Conservation (phyloP, 805 yeast species). For the Scheffersomyces stipitis region DNA sequence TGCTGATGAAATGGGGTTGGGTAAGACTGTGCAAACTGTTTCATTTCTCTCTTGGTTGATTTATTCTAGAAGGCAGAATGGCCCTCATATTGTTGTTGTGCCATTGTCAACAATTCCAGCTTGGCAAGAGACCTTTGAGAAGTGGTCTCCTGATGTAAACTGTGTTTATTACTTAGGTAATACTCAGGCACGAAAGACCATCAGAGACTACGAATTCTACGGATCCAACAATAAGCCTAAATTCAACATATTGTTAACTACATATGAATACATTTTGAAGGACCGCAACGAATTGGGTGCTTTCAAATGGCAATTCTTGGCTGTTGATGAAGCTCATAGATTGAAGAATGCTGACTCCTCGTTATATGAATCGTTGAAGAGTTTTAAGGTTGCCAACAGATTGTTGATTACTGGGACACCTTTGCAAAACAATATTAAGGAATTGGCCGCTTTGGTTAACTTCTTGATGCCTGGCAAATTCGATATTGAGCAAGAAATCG, state of each 20-base stretch:
- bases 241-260: constrained; percentile 88
- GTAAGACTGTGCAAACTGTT: constrained; percentile 96
- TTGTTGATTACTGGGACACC: constrained; percentile 97
- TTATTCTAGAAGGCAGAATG: constrained; percentile 93
- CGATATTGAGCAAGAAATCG: constrained; percentile 89
- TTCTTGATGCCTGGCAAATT: constrained; percentile 96
- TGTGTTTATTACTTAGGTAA: constrained; percentile 93
- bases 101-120: constrained; percentile 96
- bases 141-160: constrained; percentile 96
- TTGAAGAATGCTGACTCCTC: constrained; percentile 93
- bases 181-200: constrained; percentile 75
- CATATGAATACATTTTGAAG: constrained; percentile 93
- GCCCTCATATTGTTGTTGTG: constrained; percentile 95
- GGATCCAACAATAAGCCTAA: constrained; percentile 67
- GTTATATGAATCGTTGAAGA: constrained; percentile 80
- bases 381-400: constrained; percentile 81
- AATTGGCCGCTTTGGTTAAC: constrained; percentile 90
- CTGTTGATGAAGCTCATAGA: constrained; percentile 98
- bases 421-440: constrained; percentile 91
- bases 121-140: constrained; percentile 98
- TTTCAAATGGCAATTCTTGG: constrained; percentile 92
- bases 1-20: constrained; percentile 99
- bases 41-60: constrained; percentile 92
- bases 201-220: constrained; percentile 84
- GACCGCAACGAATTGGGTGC: constrained; percentile 79